Evolutionary conservation across 2,329 filamentous ascomycete species (phyloP).

Genomic region (Sclerotinia spermophila): DNA sequence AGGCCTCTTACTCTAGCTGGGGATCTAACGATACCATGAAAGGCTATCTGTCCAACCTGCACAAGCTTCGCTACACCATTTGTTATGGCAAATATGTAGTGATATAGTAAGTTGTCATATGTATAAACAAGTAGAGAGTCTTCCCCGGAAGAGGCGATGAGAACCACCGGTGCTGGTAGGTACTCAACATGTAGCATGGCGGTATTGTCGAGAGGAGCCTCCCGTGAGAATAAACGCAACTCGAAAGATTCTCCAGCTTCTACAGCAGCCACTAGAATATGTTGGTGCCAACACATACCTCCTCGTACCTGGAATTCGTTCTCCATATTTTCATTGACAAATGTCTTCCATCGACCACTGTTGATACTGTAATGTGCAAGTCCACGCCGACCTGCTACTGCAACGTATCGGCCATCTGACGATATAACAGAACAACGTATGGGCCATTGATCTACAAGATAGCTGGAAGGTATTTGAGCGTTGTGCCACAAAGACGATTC

Average conservation of each 20-base stretch:
- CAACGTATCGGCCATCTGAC: slow-evolving; percentile 87
- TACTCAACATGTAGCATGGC: slow-evolving; percentile 72
- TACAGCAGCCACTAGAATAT: slow-evolving; percentile 90
- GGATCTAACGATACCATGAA: slow-evolving; percentile 92
- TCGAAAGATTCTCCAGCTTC: slow-evolving; percentile 80
- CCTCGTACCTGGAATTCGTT: slow-evolving; percentile 90
- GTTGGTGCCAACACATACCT: slow-evolving; percentile 98
- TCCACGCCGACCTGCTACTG: slow-evolving; percentile 88
- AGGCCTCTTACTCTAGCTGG: slow-evolving; percentile 88
- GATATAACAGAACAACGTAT: slow-evolving; percentile 85
- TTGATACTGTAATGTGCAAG: slow-evolving; percentile 93
- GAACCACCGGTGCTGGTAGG: slow-evolving; percentile 80
- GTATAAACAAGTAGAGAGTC: slow-evolving; percentile 96
- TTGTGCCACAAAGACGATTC: slow-evolving; percentile 96
- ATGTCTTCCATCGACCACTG: slow-evolving; percentile 94
- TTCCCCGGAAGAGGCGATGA: slow-evolving; percentile 83
- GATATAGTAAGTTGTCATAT: slow-evolving; percentile 91
- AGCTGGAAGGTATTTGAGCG: slow-evolving; percentile 76
- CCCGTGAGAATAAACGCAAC: slow-evolving; percentile 88
- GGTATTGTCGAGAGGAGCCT: slow-evolving; percentile 69
- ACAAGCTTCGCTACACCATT: slow-evolving; percentile 70
- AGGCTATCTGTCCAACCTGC: slow-evolving; percentile 96
- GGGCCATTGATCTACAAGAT: slow-evolving; percentile 90
- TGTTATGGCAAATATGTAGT: slow-evolving; percentile 80
- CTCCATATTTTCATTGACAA: slow-evolving; percentile 74